Evolutionary conservation across 495 filamentous ascomycete genomes (phyloP), one percentile per base, ranked within the genome.

Genomic region (Podospora conica): DNA sequence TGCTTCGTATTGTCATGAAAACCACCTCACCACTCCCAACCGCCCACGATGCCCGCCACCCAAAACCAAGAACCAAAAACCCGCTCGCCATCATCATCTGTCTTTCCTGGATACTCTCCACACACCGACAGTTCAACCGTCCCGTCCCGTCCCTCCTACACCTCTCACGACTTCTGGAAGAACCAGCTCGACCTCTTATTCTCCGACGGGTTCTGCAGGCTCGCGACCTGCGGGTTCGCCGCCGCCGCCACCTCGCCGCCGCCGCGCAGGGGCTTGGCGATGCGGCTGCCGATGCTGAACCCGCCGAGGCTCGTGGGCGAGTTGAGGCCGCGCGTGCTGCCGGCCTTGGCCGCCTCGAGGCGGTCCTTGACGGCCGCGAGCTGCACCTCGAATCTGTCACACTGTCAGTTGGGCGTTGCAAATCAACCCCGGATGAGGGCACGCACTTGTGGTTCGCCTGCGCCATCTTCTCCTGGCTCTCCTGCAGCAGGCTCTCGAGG

Each of bases 321-420:
- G 64, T 87, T 85, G 29, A 96, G 83, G 60, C 90, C 90, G 65
- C 91, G 89, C 12, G 93, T 94, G 63, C 87, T 91, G 69, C 92
- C 92, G 61, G 87, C 84, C 79, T 97, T 98, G 70, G 92, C 95
- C 61, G 93, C 93, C 78, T 98, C 95, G 64, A 98, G 88, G 68
- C 95, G 90, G 79, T 98, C 95, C 81, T 97, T 98, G 75, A 98
- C 95, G 64, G 93, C 93, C 5, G 93, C 90, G 75, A 98, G 90
- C 80, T 98, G 95, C 18, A 90, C 87, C 83, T 98, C 95, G 83
- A 98, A 98, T 77, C 95, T 96, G 58, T 33, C 24, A 25, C 53
- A 61, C 33, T 12, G 22, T 48, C 10, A 61, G 60, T 3, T 9
- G 23, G 28, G 48, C 18, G 53, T 33, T 25, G 33, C 24, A 28